A percentile compares a stretch with the other conserved stretches of the same genome.
These are phyloP conservation scores for Lyophyllum atratum DNA, from an alignment of 768 basidiomycete species.

Conservation along the genomic window DNA sequence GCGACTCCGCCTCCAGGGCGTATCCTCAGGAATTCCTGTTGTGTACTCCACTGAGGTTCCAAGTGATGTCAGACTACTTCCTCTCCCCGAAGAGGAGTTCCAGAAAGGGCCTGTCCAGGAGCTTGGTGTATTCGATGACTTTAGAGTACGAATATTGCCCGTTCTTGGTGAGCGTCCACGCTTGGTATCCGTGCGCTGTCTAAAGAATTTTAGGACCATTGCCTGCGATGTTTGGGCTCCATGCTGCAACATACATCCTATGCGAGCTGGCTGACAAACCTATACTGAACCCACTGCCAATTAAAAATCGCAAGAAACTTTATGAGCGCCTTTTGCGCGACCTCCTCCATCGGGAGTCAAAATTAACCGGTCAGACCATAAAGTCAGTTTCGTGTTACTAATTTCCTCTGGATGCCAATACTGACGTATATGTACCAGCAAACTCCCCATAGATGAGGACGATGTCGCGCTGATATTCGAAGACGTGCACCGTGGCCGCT, in stretches of 20 bases:
- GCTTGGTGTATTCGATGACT: conserved; percentile 88
- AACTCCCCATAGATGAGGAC: conserved; percentile 77
- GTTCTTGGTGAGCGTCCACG: conserved; percentile 64
- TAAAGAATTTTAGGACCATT: conserved; percentile 56
- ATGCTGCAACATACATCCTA: conserved; percentile 86
- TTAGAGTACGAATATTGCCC: conserved; percentile 90
- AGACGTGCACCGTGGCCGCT: conserved; percentile 80
- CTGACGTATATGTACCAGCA: conserved; percentile 39
- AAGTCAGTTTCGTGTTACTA: conserved; percentile 46
- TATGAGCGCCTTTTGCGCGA: conserved; percentile 81
- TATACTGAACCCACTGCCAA: conserved; percentile 78
- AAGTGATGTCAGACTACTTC: conserved; percentile 83
- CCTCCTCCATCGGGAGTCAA: conserved; percentile 73
- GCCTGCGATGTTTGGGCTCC: conserved; percentile 88
- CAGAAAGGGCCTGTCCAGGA: conserved; percentile 87
- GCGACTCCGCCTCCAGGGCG: conserved; percentile 65
- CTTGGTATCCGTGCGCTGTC: not conserved
- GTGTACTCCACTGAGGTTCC: conserved; percentile 97
- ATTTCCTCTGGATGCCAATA: not conserved
- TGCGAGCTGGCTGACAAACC: conserved; percentile 86
- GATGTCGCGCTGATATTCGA: conserved; percentile 87
- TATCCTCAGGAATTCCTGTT: conserved; percentile 73
- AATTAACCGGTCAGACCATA: conserved; percentile 59
- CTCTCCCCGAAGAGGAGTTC: conserved; percentile 91
- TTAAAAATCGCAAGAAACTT: conserved; percentile 83